These are phyloP conservation scores for Citrus sp. DNA, from an alignment of 345 rosid genomes.

Conservation along the genomic window DNA sequence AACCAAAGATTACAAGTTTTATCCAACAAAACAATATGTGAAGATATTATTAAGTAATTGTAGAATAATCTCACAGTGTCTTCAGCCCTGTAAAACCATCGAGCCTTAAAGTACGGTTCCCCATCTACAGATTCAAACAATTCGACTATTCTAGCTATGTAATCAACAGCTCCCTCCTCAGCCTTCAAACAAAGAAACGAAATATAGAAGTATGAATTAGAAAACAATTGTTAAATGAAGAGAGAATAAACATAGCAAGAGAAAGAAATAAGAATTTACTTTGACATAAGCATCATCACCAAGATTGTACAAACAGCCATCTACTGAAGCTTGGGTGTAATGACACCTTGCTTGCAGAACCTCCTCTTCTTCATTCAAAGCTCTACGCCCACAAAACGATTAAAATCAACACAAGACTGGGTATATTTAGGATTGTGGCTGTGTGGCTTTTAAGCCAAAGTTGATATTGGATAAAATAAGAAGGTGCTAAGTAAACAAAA, in stretches of 20 bases:
- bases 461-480: not conserved
- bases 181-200: slow-evolving; percentile 11
- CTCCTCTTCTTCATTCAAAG: slow-evolving; percentile 4
- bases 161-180: slow-evolving; percentile 28
- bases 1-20: not conserved
- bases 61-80: slow-evolving; percentile 35
- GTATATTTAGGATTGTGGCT: not conserved
- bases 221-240: not conserved
- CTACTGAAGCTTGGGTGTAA: slow-evolving; percentile 24
- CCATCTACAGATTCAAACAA: slow-evolving; percentile 25
- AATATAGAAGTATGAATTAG: not conserved
- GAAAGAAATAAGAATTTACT: slow-evolving; percentile 12
- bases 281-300: slow-evolving; percentile 34
- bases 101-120: slow-evolving; percentile 26
- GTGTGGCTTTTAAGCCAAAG: not conserved
- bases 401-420: not conserved
- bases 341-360: slow-evolving; percentile 25
- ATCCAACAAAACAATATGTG: not conserved
- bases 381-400: slow-evolving; percentile 6
- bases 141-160: slow-evolving; percentile 37
- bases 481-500: not conserved
- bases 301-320: slow-evolving; percentile 24
- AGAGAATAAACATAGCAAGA: not conserved
- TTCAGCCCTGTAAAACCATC: slow-evolving; percentile 38
- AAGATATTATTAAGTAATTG: not conserved